Conservation (phyloP, 768 basidiomycete genomes). For the Rhizopogon roseolus region DNA sequence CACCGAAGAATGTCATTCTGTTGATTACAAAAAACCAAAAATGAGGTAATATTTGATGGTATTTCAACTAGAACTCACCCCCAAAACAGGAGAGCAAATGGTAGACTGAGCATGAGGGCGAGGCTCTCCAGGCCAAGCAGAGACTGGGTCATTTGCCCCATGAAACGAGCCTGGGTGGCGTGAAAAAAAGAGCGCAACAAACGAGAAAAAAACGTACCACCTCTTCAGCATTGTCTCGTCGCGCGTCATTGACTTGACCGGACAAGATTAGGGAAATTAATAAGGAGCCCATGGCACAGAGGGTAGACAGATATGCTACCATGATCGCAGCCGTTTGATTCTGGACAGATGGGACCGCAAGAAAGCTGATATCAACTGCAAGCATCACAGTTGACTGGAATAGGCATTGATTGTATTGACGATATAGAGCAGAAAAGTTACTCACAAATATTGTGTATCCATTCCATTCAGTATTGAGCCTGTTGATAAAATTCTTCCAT, state of each 20-base stretch:
- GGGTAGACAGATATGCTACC: constrained; percentile 2
- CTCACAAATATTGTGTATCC: constrained; percentile 44
- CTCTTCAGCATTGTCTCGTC: constrained; percentile 14
- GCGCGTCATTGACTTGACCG: constrained; percentile 19
- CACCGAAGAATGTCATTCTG: constrained; percentile 5
- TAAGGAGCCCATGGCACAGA: constrained; percentile 2
- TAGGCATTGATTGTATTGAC: not conserved
- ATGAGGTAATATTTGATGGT: not conserved
- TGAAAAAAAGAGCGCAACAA: not conserved
- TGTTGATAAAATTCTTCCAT: constrained; percentile 35
- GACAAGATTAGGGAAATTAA: constrained; percentile 4
- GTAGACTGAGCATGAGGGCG: constrained; percentile 43
- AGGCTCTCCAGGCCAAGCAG: constrained; percentile 35
- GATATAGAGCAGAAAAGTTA: not conserved
- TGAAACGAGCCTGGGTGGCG: not conserved
- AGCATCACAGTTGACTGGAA: constrained; percentile 6
- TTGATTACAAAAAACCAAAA: not conserved
- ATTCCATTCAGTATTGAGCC: constrained; percentile 43
- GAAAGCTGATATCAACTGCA: constrained; percentile 5
- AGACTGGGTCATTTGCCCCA: constrained; percentile 9
- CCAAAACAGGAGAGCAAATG: constrained; percentile 49
- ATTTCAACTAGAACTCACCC: constrained; percentile 30
- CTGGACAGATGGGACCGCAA: constrained; percentile 21
- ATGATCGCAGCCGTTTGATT: not conserved
- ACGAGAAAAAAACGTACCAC: constrained; percentile 26